A percentile compares a stretch with the other conserved stretches of the same genome.
Conservation (phyloP, 176 grass and related monocot species). For the Raddia guianensis region DNA sequence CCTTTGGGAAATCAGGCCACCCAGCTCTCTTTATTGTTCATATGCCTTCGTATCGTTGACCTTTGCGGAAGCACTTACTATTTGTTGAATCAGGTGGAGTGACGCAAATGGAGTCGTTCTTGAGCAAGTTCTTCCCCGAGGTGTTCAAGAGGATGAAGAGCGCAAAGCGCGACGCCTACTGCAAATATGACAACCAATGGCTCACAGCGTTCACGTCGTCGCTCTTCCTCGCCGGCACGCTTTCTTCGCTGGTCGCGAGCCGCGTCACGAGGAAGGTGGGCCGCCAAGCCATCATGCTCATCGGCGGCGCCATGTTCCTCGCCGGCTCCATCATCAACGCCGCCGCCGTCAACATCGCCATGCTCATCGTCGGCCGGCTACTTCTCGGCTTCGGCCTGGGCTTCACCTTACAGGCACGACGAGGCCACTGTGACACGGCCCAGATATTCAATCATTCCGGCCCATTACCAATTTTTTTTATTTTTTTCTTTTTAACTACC, state of each 20-base stretch:
- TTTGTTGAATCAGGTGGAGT: conserved; percentile 40
- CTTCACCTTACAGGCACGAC: conserved; percentile 54
- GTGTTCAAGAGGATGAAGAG: conserved; percentile 41
- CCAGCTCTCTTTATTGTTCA: too few relatives aligned
- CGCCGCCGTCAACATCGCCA: conserved; percentile 53
- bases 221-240: conserved; percentile 50
- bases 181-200: conserved; percentile 50
- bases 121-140: conserved; percentile 51
- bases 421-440: not conserved
- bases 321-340: conserved; percentile 39
- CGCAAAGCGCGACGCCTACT: conserved; percentile 41
- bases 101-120: conserved; percentile 63
- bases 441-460: not conserved
- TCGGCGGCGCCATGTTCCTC: conserved; percentile 56
- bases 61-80: too few relatives aligned
- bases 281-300: conserved; percentile 46
- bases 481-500: too few relatives aligned
- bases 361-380: conserved; percentile 65
- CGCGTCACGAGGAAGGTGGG: conserved; percentile 43
- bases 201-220: conserved; percentile 68
- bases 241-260: conserved; percentile 45
- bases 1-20: too few relatives aligned
- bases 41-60: too few relatives aligned
- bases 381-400: conserved; percentile 67
- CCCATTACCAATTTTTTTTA: not conserved